A percentile compares a stretch with the other conserved stretches of the same genome.
Conservation (phyloP, 768 basidiomycete genomes). For the Mycena venus region DNA sequence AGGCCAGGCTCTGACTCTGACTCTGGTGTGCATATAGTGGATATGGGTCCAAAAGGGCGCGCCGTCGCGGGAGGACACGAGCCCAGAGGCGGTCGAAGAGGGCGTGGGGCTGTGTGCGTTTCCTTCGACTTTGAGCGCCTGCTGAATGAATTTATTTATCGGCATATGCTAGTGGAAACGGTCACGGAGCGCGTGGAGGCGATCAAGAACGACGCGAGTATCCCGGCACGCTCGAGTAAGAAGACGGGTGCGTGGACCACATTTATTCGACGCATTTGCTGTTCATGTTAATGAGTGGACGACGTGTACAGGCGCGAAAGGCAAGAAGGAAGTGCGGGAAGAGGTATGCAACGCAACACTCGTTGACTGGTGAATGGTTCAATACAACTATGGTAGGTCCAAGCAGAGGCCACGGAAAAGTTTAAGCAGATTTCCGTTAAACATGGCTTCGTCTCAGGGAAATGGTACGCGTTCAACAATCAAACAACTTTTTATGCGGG, state of each 20-base stretch:
- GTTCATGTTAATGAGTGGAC: no score
- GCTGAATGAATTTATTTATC: no score
- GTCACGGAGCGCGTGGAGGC: conserved; percentile 68
- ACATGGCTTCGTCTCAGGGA: conserved; percentile 69
- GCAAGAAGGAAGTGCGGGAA: conserved; percentile 83
- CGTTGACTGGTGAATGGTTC: no score
- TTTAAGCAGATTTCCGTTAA: conserved; percentile 71
- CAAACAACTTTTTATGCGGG: background rate
- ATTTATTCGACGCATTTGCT: background rate
- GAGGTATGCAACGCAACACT: conserved; percentile 65
- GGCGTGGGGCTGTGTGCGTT: conserved; percentile 59
- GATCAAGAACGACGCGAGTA: conserved; percentile 78
- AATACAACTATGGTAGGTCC: conserved; percentile 63
- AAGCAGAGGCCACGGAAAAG: conserved; percentile 68
- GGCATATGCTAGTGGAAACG: conserved; percentile 61
- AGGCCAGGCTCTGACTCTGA: no score
- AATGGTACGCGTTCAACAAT: conserved; percentile 67
- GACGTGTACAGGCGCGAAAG: conserved; percentile 61
- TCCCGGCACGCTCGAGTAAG: conserved; percentile 77
- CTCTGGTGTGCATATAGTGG: conserved; percentile 61
- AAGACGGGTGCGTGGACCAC: conserved; percentile 55
- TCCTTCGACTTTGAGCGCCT: background rate
- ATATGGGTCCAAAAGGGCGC: conserved; percentile 66
- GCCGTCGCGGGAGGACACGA: conserved; percentile 38
- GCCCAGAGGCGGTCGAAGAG: conserved; percentile 57